Base-by-base conservation (phyloP, 2,329 filamentous ascomycete species). In the Colletotrichum cuscutae region DNA sequence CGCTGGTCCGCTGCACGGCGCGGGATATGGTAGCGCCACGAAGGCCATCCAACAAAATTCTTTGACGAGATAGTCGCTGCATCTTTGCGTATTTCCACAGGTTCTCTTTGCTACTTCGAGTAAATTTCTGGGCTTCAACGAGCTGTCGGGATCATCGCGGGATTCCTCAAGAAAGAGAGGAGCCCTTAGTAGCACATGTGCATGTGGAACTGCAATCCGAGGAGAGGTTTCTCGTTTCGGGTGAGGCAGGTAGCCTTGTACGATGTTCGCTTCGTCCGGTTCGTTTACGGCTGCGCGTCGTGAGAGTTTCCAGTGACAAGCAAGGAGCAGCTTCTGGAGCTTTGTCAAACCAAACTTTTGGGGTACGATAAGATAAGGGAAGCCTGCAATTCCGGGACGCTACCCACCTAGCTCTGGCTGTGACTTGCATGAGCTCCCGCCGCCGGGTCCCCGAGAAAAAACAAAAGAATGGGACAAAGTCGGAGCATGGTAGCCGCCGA, bases 331-430 rank as follows among this genome's bases (percentile, higher is more conserved):
- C 58, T 59, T 63, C 13, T 8, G 52, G 46, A 72, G 65, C 65
- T 68, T 49, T 61, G 59, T 30, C n/a, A 11, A 57, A 13, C 19
- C 22, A 35, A 35, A 56, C 66, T 61, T 61, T 32, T 13, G 52
- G 53, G n/a, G 22, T 22, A 22, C 37, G 69, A 72, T 72, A 72
- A 72, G 69, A 72, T 72, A 68, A 69, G 46, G 35, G 19, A 13
- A 19, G 30, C 42, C 46, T 9, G 12, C 13, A 37, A 37, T 24
- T 24, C 24, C 59, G 42, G 35, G 11, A 35, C 32, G 32, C 9
- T 12, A 35, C 9, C 32, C 24, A 62, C 19, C 30, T 32, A 52
- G 42, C 26, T 30, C 26, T 24, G 24, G 22, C 5, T 53, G 49
- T 53, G 49, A 64, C 49, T 19, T 54, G 49, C 61, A 52, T 65